Evolutionary conservation across 495 filamentous ascomycete genomes (phyloP), one percentile per base, ranked within the genome.

Genomic region (Trichoderma orchidacearum): DNA sequence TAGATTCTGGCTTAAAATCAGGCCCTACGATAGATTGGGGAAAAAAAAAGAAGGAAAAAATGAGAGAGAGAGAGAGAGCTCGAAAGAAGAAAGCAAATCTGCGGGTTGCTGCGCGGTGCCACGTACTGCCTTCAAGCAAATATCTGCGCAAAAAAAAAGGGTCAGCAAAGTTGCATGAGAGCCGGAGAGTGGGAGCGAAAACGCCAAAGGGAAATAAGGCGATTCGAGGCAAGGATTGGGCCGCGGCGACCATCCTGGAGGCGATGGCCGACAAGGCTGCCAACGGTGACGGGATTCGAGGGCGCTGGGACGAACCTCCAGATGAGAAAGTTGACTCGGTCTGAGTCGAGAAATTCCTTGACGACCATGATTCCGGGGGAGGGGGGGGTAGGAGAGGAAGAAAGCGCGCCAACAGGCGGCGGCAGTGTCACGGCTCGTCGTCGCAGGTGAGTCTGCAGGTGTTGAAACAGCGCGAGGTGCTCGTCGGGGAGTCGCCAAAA

Each of bases 321-420:
- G 77, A 98, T 88, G 74, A 98, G 78, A 78, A 92, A 97, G 80
- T 97, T 98, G 76, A 97, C 82, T 74, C 92, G 86, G 77, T 96
- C 83, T 59, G 90, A 92, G 70, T 88, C 86, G 65, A 98, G 80
- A 59, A 72, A 63, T 65, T 81, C 78, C 68, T 81, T 81, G 77
- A 80, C 78, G 56, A 63, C 73, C 63, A 68, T 57, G 57, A 60
- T 58, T 56, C 57, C 61, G 60, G 34, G 32, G 59, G 45, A 58
- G 60, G 58, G 58, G 32, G 7, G 41, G n/a, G 7, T 23, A 9
- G 18, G 36, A n/a, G 13, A 23, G 41, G 41, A 23, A n/a, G 32
- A 35, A 13, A 48, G 41, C 41, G 41, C 41, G 41, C 41, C 41
- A 48, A 23, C 41, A 48, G 41, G 41, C 27, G 41, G 41, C 41